These are phyloP conservation scores for Phytophthora rubi DNA, from an alignment of 352 stramenopile species.

Conservation along the genomic window DNA sequence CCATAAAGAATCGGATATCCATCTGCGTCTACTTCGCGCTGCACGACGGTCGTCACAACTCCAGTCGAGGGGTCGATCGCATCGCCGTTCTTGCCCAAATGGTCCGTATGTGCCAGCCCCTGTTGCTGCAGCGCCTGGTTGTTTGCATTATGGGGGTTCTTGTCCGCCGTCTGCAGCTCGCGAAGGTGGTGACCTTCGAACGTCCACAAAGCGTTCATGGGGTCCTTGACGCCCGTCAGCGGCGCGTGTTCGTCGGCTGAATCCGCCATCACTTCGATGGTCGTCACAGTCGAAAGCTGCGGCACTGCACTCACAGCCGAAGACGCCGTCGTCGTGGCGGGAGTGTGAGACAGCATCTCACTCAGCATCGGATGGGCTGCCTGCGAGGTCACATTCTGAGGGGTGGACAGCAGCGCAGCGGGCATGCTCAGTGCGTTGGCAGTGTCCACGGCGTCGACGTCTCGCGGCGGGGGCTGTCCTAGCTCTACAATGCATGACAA, in stretches of 20 bases:
- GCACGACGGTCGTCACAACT: not conserved
- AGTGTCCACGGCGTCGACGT: constrained; percentile 18
- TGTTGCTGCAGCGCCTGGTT: constrained; percentile 21
- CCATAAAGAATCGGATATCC: constrained; percentile 62
- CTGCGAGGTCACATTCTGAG: constrained; percentile 4
- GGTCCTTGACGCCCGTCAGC: constrained; percentile 41
- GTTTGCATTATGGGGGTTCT: constrained; percentile 43
- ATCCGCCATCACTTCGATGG: constrained; percentile 25
- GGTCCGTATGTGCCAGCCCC: constrained; percentile 9
- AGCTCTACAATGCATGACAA: constrained; percentile 7
- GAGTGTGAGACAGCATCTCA: constrained; percentile 24
- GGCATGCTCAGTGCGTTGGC: constrained; percentile 16
- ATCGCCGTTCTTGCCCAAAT: constrained; percentile 16
- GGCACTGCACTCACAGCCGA: constrained; percentile 8
- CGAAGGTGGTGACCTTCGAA: constrained; percentile 66
- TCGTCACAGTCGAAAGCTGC: constrained; percentile 8
- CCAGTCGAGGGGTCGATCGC: constrained; percentile 14
- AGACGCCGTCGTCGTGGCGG: not conserved
- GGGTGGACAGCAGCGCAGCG: constrained; percentile 17
- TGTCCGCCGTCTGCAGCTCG: constrained; percentile 46
- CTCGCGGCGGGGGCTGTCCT: constrained; percentile 18
- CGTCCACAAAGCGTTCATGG: constrained; percentile 71
- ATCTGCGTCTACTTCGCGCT: constrained; percentile 47
- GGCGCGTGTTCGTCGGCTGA: constrained; percentile 13
- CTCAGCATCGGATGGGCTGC: constrained; percentile 17